phyloP scores from a whole-genome alignment of 2,329 filamentous ascomycete genomes.

The Hypoxylon sp. region DNA sequence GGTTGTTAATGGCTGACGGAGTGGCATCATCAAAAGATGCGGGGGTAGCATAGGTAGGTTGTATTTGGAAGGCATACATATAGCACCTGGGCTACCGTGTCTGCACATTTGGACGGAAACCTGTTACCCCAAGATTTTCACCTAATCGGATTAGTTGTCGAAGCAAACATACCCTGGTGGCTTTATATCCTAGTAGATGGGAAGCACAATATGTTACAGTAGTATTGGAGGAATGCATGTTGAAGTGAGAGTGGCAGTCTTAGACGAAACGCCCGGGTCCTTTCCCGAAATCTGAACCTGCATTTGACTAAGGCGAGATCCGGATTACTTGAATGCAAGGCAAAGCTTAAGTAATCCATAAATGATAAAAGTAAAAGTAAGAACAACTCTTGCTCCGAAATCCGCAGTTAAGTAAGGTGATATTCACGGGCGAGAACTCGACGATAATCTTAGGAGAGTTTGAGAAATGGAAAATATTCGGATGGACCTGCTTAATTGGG shows the following conservation, averaged over 20 bases:
- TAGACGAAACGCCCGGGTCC: background rate
- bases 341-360: background rate
- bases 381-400: background rate
- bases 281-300: background rate
- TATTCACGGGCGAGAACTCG: constrained; percentile 1
- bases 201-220: constrained; percentile 6
- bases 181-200: background rate
- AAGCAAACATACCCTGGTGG: background rate
- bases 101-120: background rate
- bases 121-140: background rate
- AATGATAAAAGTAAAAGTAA: background rate
- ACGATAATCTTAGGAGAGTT: background rate
- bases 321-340: background rate
- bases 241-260: constrained; percentile 1
- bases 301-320: background rate
- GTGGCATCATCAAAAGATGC: constrained; percentile 37
- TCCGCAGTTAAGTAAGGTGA: constrained; percentile 4
- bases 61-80: constrained; percentile 26
- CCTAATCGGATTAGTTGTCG: constrained; percentile 3
- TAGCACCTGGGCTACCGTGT: constrained; percentile 2
- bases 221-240: constrained; percentile 6
- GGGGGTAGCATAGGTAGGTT: constrained; percentile 26
- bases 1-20: constrained; percentile 19
- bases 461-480: constrained; percentile 13
- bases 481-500: constrained; percentile 42